Percentiles rank a stretch among this genome's conserved stretches.
These are phyloP conservation scores for Pichiaceae sp. DNA, from an alignment of 1,139 yeast genomes.

Conservation along the genomic window DNA sequence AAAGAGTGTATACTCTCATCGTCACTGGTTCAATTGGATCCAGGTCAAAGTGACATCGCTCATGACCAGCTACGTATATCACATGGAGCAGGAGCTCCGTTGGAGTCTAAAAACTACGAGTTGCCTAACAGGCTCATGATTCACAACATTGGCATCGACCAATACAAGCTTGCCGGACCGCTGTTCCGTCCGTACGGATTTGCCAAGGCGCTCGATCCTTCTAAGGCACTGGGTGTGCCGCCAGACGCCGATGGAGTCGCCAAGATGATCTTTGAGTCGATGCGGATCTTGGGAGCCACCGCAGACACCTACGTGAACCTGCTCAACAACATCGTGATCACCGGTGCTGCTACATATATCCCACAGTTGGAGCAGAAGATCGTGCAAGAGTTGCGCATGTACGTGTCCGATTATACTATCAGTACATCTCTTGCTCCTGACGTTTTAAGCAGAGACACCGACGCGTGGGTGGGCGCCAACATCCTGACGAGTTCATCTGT, in stretches of 20 bases:
- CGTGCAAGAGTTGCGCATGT: conserved; percentile 46
- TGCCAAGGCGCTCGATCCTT: conserved; percentile 21
- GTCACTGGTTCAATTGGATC: conserved; percentile 24
- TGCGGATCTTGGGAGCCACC: conserved; percentile 33
- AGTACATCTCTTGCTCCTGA: conserved; percentile 30
- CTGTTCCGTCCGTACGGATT: conserved; percentile 45
- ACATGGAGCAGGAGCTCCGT: conserved; percentile 10
- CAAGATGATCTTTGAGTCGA: conserved; percentile 33
- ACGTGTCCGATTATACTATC: conserved; percentile 40
- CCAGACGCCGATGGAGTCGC: conserved; percentile 37
- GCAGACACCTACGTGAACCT: conserved; percentile 30
- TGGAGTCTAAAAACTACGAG: conserved; percentile 32
- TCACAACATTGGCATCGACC: conserved; percentile 32
- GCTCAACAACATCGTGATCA: conserved; percentile 54
- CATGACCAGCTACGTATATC: conserved; percentile 13
- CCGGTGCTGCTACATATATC: conserved; percentile 56
- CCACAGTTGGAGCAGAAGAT: conserved; percentile 57
- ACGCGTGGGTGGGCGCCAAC: conserved; percentile 63
- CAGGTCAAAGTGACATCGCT: conserved; percentile 20
- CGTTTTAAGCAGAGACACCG: conserved; percentile 40
- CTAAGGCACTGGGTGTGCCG: conserved; percentile 17
- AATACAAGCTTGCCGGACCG: conserved; percentile 40
- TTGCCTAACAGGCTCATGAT: conserved; percentile 37
- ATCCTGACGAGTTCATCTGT: conserved; percentile 44
- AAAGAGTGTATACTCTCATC: conserved; percentile 33